Base-by-base conservation (phyloP, 306 rosid genomes). In the Vigna hirtella region DNA sequence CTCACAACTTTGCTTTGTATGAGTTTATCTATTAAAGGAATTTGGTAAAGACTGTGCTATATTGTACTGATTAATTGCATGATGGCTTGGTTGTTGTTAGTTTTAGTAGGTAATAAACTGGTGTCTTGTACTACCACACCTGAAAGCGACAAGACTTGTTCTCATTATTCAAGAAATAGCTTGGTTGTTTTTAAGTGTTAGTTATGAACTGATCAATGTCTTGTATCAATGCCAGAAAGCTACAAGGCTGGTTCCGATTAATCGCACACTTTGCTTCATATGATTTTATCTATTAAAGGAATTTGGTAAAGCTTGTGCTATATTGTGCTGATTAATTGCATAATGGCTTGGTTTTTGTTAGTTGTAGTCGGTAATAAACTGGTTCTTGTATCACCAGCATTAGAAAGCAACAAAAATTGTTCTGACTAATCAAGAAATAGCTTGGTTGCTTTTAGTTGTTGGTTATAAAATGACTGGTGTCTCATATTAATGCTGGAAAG, bases 41-140 rank as follows among this genome's bases (percentile, higher is more conserved):
- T 62, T 56, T 71, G 72, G 49, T 80, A 18, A 13, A 9, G 38
- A 36, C 1, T 72, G 26, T 59, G 70, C 34, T 76, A 36, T 36
- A 36, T 36, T 70, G 13, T 57, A 68, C 42, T 4, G 20, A 58
- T 38, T 61, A 18, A 36, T 50, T 1, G 16, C 13, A 12, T 18
- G 18, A 14, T 6, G 11, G 2, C 53, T 15, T 15, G 15, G 40
- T 45, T 48, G 52, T 48, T 48, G 52, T 14, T 48, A 48, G 6
- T 14, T 14, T 6, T 48, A 3, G 53, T 48, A 0, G 17, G 17
- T 48, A n/a, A 5, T 14, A 48, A 15, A 48, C 7, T 48, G 2
- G 17, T 48, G 53, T 48, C 17, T 15, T 14, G 7, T 14, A 13
- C 53, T 14, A 13, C 53, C 4, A 15, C 53, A 15, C 14, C 17